Evolutionary conservation across 495 filamentous ascomycete genomes (phyloP), one percentile per base, ranked within the genome.

Genomic region (Elaphomyces granulatus): DNA sequence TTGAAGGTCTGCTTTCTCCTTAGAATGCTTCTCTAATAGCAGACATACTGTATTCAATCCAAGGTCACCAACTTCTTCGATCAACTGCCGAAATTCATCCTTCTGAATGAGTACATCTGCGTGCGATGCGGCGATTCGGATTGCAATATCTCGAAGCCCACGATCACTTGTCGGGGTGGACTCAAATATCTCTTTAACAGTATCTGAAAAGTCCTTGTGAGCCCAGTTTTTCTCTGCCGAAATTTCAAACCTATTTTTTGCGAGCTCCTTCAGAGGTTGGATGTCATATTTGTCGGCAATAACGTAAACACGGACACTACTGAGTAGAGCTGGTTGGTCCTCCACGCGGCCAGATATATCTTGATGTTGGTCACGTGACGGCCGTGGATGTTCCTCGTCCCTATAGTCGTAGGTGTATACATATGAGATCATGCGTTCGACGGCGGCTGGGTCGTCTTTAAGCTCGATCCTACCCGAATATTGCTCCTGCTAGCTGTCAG

Each of bases 281-380:
- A 68, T 48, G 19, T 52, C 41, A 37, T 55, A 61, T 38, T 60
- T 60, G 32, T 64, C 56, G 2, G 55, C 61, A 9, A 60, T 55
- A 7, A 51, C 41, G 39, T 62, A 68, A 23, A 61, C 48, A 3
- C 49, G 38, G 15, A 52, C 41, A 23, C 55, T 46, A 28, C 44
- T 37, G 2, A 47, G 34, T n/a, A n/a, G 17, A 20, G 31, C 6
- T 38, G 44, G 21, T 21, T 20, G 31, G 12, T 14, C 17, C 23
- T 17, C 16, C n/a, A n/a, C n/a, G n/a, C n/a, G n/a, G n/a, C n/a
- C n/a, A n/a, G n/a, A n/a, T n/a, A n/a, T n/a, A n/a, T n/a, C n/a
- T n/a, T n/a, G n/a, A n/a, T n/a, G n/a, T n/a, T n/a, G n/a, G n/a
- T n/a, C n/a, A n/a, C n/a, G n/a, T n/a, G n/a, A n/a, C n/a, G n/a